Base-by-base conservation (phyloP, 352 stramenopile genomes). In the Phytophthora hibernalis region DNA sequence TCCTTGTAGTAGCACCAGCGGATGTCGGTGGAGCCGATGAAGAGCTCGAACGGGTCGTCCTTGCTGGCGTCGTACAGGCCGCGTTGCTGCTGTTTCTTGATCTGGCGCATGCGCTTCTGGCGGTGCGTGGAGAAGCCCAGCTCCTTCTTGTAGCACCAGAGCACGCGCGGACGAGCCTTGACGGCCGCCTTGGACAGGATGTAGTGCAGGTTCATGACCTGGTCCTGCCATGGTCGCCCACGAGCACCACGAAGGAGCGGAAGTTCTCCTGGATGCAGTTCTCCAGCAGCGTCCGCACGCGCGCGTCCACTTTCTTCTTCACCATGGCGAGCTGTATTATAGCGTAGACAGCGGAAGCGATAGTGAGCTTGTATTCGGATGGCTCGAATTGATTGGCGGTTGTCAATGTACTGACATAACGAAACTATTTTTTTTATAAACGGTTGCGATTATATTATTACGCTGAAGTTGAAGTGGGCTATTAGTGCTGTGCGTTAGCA, bases 61-160 rank as follows among this genome's bases (percentile, higher is more conserved):
- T 91, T 92, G 65, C 92, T 91, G 6, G 87, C 68, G 69, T 98
- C 95, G 68, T 98, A 97, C 18, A 98, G 77, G 0, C 96, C 95
- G 43, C 94, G 85, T 71, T 96, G 89, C 74, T 98, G 92, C 77
- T 97, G 82, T 74, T 97, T 97, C 79, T 98, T 99, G 58, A 98
- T 98, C 76, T 98, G 87, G 49, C 89, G 87, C 88, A 97, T 97
- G 73, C 91, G 85, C 73, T 97, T 97, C 75, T 98, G 92, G 64
- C 93, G 93, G 77, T 99, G 97, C 54, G 97, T 99, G 13, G 96
- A 99, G 77, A 99, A 99, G 26, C 98, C 98, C 48, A 99, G 84
- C 80, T 99, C 97, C 70, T 99, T 99, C 75, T 99, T 99, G 90
- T 99, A 99, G 79, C 97, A 99, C 98, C 98, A 99, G 8, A 99